phyloP scores from a whole-genome alignment of 2,329 filamentous ascomycete genomes.

The Cercospora zeina region DNA sequence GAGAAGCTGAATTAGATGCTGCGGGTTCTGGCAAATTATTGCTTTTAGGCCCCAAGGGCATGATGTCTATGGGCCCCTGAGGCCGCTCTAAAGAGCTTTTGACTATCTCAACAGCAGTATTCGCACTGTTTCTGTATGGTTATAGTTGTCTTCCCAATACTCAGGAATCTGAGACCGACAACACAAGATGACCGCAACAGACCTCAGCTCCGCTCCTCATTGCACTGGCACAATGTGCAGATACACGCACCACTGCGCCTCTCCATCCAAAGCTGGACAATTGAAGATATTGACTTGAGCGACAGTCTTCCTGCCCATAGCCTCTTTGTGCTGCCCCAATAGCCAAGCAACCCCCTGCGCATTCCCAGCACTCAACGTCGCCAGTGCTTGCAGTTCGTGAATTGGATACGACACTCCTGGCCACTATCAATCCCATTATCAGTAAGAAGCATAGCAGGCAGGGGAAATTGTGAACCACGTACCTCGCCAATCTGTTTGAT shows the following conservation, averaged over 20 bases:
- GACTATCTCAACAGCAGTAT: background rate
- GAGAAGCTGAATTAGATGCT: slow-evolving; percentile 19
- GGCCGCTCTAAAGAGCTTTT: background rate
- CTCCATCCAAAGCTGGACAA: slow-evolving; percentile 12
- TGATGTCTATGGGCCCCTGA: background rate
- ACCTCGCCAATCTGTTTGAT: slow-evolving; percentile 8
- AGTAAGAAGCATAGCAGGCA: too few species aligned
- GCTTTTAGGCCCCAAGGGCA: background rate
- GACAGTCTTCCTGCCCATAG: slow-evolving; percentile 15
- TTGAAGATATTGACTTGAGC: slow-evolving; percentile 22
- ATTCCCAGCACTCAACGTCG: slow-evolving; percentile 16
- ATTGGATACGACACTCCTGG: slow-evolving; percentile 14
- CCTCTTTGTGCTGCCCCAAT: slow-evolving; percentile 16
- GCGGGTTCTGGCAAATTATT: background rate
- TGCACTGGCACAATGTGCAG: slow-evolving; percentile 11
- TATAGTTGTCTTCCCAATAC: background rate
- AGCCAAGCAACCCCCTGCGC: slow-evolving; percentile 19
- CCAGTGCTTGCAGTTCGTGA: slow-evolving; percentile 2
- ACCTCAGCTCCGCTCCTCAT: background rate
- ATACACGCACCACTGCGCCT: slow-evolving; percentile 19
- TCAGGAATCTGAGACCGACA: background rate
- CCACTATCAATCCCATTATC: background rate
- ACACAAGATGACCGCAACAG: background rate
- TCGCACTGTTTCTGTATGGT: background rate
- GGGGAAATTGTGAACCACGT: too few species aligned